Percentiles rank a stretch among this genome's conserved stretches.
These are phyloP conservation scores for Graphilbum sp. DNA, from an alignment of 2,329 filamentous ascomycete species.

Conservation along the genomic window DNA sequence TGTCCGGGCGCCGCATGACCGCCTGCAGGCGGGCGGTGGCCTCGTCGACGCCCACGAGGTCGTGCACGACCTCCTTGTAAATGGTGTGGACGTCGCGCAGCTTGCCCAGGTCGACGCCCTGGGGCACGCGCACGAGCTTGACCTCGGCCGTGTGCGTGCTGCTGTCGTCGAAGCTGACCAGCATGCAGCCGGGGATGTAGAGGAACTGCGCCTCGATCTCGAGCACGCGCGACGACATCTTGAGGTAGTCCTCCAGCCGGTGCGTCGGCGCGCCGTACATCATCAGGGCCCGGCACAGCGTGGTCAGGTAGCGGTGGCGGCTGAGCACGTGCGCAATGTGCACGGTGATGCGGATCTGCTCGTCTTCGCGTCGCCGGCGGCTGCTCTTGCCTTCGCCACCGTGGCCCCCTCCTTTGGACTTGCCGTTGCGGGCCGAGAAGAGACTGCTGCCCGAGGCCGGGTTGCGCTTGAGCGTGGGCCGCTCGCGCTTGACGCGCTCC, in stretches of 20 bases:
- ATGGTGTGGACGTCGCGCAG: slow-evolving; percentile 59
- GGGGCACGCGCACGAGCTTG: slow-evolving; percentile 51
- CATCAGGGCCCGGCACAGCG: slow-evolving; percentile 77
- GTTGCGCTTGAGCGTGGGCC: slow-evolving; percentile 10
- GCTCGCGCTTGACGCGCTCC: slow-evolving; percentile 25
- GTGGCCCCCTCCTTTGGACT: not conserved
- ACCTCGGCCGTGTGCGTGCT: slow-evolving; percentile 65
- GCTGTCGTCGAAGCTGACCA: slow-evolving; percentile 72
- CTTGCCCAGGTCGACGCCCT: slow-evolving; percentile 59
- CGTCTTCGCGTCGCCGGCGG: slow-evolving; percentile 11
- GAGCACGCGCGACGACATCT: slow-evolving; percentile 74
- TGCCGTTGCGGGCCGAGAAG: slow-evolving; percentile 2
- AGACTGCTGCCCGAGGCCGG: slow-evolving; percentile 4
- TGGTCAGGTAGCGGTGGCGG: slow-evolving; percentile 68
- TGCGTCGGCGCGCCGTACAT: slow-evolving; percentile 81
- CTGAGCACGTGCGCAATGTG: slow-evolving; percentile 55
- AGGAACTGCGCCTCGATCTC: slow-evolving; percentile 82
- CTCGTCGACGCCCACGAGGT: slow-evolving; percentile 56
- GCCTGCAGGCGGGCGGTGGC: slow-evolving; percentile 45
- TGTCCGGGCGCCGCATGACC: slow-evolving; percentile 27
- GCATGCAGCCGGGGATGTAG: slow-evolving; percentile 86
- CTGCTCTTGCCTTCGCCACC: slow-evolving; percentile 6
- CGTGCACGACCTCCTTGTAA: slow-evolving; percentile 71
- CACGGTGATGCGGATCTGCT: slow-evolving; percentile 29
- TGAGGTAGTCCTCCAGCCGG: slow-evolving; percentile 81